Base-by-base conservation (phyloP, 305 asterid genomes). In the Solanum hybrid region DNA sequence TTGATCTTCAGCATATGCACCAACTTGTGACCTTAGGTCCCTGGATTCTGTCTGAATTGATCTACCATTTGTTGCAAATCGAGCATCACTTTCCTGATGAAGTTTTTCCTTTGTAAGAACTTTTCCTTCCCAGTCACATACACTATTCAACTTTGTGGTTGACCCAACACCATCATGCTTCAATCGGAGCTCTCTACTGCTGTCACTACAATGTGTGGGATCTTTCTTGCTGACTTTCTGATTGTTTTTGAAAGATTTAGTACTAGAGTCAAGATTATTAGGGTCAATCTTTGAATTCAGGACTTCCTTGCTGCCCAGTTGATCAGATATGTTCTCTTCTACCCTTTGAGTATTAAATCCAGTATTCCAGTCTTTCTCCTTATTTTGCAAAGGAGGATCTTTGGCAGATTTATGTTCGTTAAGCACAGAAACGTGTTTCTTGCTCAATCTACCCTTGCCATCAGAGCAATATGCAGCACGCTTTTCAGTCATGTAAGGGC, bases 11-110 rank as follows among this genome's bases (percentile, higher is more conserved):
- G 89, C 91, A 82, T 91, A 92, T 51, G 81, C 91, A 90, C 91
- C 93, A 91, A 92, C 89, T 86, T 89, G 94, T 78, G 92, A 85
- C 90, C 92, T 94, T 77, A 89, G 93, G 14, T 78, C 90, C 92
- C 92, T 89, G 78, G 91, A 92, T 72, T 82, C 92, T 89, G 85
- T 78, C 84, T 66, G 90, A 81, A 88, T 31, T 76, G 94, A 90
- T 85, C 69, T 87, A 77, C 89, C 90, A 89, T 72, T 91, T 88
- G 32, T 89, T 38, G n/a, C 92, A 72, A 72, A 90, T 89, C 91
- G 91, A 88, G 86, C 90, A 22, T 88, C 91, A 88, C 64, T 90
- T 89, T 90, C 93, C 79, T 88, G 92, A 64, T 35, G 90, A 72
- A 90, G 88, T 76, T 78, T 90, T 37, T 89, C 91, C 26, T 90